phyloP scores from a whole-genome alignment of 441 rosid species.

The Gossypium davidsonii region DNA sequence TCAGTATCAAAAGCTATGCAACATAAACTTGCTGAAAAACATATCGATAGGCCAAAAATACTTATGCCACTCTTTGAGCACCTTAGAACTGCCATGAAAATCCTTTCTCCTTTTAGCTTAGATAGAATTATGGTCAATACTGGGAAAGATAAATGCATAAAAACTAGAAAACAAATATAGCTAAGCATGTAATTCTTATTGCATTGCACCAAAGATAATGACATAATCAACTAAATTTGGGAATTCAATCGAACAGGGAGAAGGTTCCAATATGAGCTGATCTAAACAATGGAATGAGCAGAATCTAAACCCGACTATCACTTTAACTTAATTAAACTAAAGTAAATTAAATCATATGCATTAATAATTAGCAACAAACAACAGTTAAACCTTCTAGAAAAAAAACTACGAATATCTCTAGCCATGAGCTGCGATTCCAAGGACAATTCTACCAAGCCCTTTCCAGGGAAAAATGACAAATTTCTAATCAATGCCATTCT shows the following conservation, averaged over 20 bases:
- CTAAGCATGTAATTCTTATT: neutral
- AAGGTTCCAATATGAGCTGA: neutral
- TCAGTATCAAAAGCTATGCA: neutral
- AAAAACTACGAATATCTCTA: slow-evolving; percentile 17
- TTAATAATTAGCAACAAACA: neutral
- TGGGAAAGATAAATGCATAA: neutral
- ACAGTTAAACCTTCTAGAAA: slow-evolving; percentile 28
- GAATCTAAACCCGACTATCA: neutral
- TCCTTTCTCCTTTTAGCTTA: neutral
- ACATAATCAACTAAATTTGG: neutral
- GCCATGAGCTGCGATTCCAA: slow-evolving; percentile 9
- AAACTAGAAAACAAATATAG: neutral
- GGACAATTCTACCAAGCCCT: slow-evolving; percentile 10
- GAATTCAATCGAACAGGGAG: neutral
- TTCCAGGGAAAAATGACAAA: slow-evolving; percentile 13
- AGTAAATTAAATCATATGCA: neutral
- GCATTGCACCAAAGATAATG: neutral
- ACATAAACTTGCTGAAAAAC: neutral
- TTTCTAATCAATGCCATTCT: slow-evolving; percentile 15
- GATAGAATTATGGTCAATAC: neutral
- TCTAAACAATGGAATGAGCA: neutral
- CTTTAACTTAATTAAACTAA: neutral
- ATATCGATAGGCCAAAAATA: neutral
- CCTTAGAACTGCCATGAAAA: neutral
- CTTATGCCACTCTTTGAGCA: neutral